These are phyloP conservation scores for Chloris gayana DNA, from an alignment of 176 grass and related monocot species.

Conservation along the genomic window DNA sequence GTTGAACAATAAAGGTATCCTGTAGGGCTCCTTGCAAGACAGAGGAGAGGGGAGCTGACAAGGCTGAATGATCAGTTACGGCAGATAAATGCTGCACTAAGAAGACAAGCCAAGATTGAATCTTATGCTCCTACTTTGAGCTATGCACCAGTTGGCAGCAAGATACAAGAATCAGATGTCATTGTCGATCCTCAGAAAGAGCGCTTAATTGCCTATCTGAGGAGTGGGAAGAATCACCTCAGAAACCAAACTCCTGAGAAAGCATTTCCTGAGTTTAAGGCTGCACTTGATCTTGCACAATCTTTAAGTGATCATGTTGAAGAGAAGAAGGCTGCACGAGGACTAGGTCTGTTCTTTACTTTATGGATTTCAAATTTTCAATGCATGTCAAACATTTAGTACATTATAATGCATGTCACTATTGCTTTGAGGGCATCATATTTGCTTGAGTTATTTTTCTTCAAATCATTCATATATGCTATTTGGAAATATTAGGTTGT, in stretches of 20 bases:
- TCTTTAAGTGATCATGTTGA: slow-evolving; percentile 85
- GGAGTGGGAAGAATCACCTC: slow-evolving; percentile 85
- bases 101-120: slow-evolving; percentile 97
- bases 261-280: slow-evolving; percentile 87
- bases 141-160: slow-evolving; percentile 88
- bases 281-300: slow-evolving; percentile 77
- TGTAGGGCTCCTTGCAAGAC: slow-evolving; percentile 87
- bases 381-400: background rate
- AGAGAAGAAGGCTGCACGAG: slow-evolving; percentile 91
- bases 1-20: slow-evolving; percentile 31
- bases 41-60: slow-evolving; percentile 84
- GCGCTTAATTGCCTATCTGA: slow-evolving; percentile 68
- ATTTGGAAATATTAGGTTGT: background rate
- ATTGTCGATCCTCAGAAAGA: slow-evolving; percentile 89
- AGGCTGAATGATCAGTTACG: slow-evolving; percentile 88
- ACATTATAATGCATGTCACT: background rate
- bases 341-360: slow-evolving; percentile 74
- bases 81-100: slow-evolving; percentile 93
- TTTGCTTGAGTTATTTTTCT: background rate
- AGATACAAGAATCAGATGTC: slow-evolving; percentile 72
- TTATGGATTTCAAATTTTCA: background rate
- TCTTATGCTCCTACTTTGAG: slow-evolving; percentile 92
- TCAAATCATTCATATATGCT: background rate
- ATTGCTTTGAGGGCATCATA: background rate
- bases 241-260: slow-evolving; percentile 77